Evolutionary conservation across 345 rosid genomes (phyloP), one percentile per base, ranked within the genome.

Genomic region (Ricinus communis): DNA sequence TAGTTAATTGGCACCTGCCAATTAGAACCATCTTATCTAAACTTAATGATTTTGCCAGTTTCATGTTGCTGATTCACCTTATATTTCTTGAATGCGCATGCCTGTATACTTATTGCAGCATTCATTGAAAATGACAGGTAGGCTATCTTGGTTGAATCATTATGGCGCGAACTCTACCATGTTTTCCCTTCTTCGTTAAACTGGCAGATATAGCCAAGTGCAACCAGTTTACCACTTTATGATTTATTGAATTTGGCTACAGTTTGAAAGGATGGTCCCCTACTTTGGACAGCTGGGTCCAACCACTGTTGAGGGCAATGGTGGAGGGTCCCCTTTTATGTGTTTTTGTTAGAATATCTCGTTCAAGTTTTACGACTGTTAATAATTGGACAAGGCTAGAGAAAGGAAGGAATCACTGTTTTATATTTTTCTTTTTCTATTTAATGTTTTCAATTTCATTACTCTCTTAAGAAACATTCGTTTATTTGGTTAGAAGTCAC

Each of bases 1-100:
- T 15, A 8, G 47, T 49, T 70, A 36, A 71, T 33, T 61, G 74
- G 19, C 47, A 71, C 50, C 16, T 61, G 28, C 66, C 60, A 36
- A 33, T n/a, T n/a, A 2, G 47, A n/a, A 4, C 4, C 4, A 18
- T 7, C 3, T 25, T 19, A 19, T 45, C 27, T 53, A 21, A 1
- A 18, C 30, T 45, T 33, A 7, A 24, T 11, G 6, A n/a, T n/a
- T n/a, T 28, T 27, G 38, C 36, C 61, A 25, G 62, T 62, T 51
- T 47, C 12, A 8, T 25, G 10, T 62, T 16, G 25, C 19, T 25
- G 41, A 50, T 15, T 59, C 57, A 57, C 58, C 38, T 58, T 28
- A 38, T 49, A 14, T 24, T 18, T 41, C 36, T 16, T 41, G 52
- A n/a, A 41, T 55, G 12, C 28, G 49, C 46, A 8, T 11, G 47